Percentiles rank a stretch among this genome's conserved stretches.
These are phyloP conservation scores for Peribolospora kevripleyi DNA, from an alignment of 768 basidiomycete genomes.

Conservation along the genomic window DNA sequence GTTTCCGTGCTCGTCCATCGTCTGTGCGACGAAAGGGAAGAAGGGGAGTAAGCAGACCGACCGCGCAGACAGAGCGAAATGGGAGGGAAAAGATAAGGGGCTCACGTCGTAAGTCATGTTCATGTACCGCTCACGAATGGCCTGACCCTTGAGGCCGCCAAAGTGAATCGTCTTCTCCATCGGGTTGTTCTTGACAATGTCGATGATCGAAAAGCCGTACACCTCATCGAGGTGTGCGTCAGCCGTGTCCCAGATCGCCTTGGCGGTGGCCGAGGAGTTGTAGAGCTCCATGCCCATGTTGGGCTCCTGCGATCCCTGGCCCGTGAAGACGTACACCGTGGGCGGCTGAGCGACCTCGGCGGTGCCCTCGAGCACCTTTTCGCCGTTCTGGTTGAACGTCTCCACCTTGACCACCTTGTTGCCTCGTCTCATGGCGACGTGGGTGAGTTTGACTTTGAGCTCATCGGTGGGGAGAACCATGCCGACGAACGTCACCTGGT, in stretches of 20 bases:
- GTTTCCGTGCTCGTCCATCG: slow-evolving; percentile 65
- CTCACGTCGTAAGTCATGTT: slow-evolving; percentile 94
- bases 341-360: slow-evolving; percentile 77
- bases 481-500: slow-evolving; percentile 82
- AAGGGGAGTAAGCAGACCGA: neutral
- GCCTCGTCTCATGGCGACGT: slow-evolving; percentile 66
- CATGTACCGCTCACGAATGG: slow-evolving; percentile 97
- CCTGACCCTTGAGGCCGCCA: slow-evolving; percentile 96
- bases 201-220: slow-evolving; percentile 94
- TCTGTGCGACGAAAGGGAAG: neutral
- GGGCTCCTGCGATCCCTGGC: slow-evolving; percentile 90
- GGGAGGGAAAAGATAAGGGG: neutral
- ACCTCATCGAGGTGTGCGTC: slow-evolving; percentile 79
- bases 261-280: slow-evolving; percentile 71
- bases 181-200: slow-evolving; percentile 74
- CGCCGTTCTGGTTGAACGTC: slow-evolving; percentile 57
- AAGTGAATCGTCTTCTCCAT: slow-evolving; percentile 97
- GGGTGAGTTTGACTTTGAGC: slow-evolving; percentile 61
- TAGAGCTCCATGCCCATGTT: slow-evolving; percentile 99
- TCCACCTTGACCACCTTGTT: slow-evolving; percentile 77
- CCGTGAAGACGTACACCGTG: slow-evolving; percentile 92
- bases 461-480: slow-evolving; percentile 88
- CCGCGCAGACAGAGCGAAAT: neutral
- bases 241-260: slow-evolving; percentile 90
- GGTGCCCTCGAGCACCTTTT: slow-evolving; percentile 75